phyloP scores from a whole-genome alignment of 2,329 filamentous ascomycete species.

The Fusarium falciforme region DNA sequence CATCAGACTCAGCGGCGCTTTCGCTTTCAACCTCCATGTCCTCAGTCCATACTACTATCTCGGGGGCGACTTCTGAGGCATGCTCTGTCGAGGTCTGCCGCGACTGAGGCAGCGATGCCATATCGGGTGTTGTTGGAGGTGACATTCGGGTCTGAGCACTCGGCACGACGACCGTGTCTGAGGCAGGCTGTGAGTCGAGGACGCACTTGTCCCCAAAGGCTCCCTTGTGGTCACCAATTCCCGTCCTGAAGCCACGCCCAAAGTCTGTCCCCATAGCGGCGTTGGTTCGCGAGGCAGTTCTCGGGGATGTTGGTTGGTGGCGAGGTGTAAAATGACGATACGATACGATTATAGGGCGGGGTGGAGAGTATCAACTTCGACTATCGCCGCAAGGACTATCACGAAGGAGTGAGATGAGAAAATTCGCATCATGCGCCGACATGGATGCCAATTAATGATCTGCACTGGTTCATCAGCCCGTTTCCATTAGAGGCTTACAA shows the following conservation, averaged over 20 bases:
- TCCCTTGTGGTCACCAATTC: constrained; percentile 39
- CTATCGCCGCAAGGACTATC: constrained; percentile 37
- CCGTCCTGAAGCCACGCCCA: constrained; percentile 35
- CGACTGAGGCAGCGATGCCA: constrained; percentile 42
- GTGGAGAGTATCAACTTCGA: constrained; percentile 38
- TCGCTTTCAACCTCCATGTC: constrained; percentile 49
- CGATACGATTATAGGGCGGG: constrained; percentile 24
- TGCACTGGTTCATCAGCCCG: constrained; percentile 26
- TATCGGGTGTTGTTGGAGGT: constrained; percentile 41
- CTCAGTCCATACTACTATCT: constrained; percentile 60
- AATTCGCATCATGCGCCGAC: constrained; percentile 40
- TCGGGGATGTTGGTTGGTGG: constrained; percentile 24
- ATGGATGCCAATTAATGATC: constrained; percentile 1
- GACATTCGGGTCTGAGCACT: constrained; percentile 46
- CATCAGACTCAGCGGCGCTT: constrained; percentile 38
- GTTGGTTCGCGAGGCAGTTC: constrained; percentile 24
- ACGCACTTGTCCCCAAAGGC: constrained; percentile 31
- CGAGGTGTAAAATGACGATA: constrained; percentile 25
- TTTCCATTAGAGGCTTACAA: constrained; percentile 14
- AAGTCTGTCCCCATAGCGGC: constrained; percentile 43
- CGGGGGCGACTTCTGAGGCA: constrained; percentile 52
- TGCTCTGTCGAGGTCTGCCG: constrained; percentile 50
- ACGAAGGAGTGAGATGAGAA: constrained; percentile 41
- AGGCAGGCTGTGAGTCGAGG: constrained; percentile 43
- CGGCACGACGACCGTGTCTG: constrained; percentile 37